Base-by-base conservation (phyloP, 352 stramenopile species). In the Pythium phragmitis region DNA sequence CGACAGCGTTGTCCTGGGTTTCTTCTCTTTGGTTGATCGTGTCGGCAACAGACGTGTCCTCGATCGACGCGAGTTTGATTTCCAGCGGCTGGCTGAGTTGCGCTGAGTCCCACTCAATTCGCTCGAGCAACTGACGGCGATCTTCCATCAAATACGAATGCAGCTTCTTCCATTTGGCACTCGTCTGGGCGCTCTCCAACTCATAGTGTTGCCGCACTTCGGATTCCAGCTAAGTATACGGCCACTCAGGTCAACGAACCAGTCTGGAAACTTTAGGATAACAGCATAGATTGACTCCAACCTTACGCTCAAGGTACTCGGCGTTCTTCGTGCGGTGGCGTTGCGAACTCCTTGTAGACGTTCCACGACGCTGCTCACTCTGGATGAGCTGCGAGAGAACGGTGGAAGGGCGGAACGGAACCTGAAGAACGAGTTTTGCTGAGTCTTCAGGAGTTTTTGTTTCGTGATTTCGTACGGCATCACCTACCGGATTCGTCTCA, bases 171-270 rank as follows among this genome's bases (percentile, higher is more conserved):
- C 79, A 87, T 23, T 73, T 74, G 0, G 53, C 70, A 59, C 77
- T 87, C 33, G 76, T 67, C 49, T 82, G 74, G 9, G 66, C 76
- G 30, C 77, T 81, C 50, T 80, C 70, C 5, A 80, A 56, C 49
- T 91, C 77, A 37, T 80, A 87, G 34, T 87, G 77, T 49, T 88
- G 74, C 4, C 74, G 68, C 37, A 87, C 74, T 55, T 87, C 78
- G 9, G 77, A 79, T 55, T 86, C 76, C 50, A 88, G 65, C 82
- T 89, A 41, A 7, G 52, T 28, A n/a, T 23, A 37, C 34, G 0
- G 17, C 26, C 2, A 23, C 16, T 17, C 28, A 36, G 19, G 17
- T 36, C 34, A 46, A 39, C 39, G 13, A 46, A 21, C 39, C 14
- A 1, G 14, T 42, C 37, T 12, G 11, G 6, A 42, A 17, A 2